Evolutionary conservation across 2,329 filamentous ascomycete genomes (phyloP), one percentile per base, ranked within the genome.

Genomic region (Coniochaeta ligniaria): DNA sequence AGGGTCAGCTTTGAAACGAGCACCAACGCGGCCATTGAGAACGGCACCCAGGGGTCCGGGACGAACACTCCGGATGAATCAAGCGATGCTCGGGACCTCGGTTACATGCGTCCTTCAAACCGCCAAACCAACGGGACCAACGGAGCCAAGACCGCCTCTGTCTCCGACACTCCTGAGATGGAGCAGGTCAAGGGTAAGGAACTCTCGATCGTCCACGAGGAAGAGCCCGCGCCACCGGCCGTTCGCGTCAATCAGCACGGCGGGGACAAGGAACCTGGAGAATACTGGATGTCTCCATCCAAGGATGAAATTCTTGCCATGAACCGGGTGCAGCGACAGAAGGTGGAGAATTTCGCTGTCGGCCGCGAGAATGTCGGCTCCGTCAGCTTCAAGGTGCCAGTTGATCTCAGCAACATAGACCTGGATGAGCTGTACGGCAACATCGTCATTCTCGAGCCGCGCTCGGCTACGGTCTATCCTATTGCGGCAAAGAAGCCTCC

Each of bases 1-100:
- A 87, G 90, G 59, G 95, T 99, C 59, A 97, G 92, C 76, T 99
- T 98, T 68, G 92, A 96, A 70, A 86, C 87, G 4, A 83, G 82
- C 68, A 82, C 80, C 35, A 38, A 80, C 26, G 79, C 80, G 64
- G 71, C 75, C 11, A 71, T 75, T 35, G 74, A 75, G 61, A 80
- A 78, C 41, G 73, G 73, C 31, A 59, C 2, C 47, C 60, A 58
- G 28, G 72, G 75, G 54, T 62, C 70, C n/a, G 73, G 74, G n/a
- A 82, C 84, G 60, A 65, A 70, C 60, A 67, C 73, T 33, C 73
- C 74, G 11, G 80, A 76, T 59, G 74, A 58, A 4, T 26, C 77
- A 58, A 86, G 81, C 55, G 80, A 75, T 57, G 77, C 84, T 4
- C 80, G 86, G 63, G 83, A 88, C 61, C 73, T 85, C 61, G 83